Percentiles rank a stretch among this genome's conserved stretches.
Evolutionary conservation across 352 stramenopile species (phyloP).

Genomic region (Phytophthora rubi): DNA sequence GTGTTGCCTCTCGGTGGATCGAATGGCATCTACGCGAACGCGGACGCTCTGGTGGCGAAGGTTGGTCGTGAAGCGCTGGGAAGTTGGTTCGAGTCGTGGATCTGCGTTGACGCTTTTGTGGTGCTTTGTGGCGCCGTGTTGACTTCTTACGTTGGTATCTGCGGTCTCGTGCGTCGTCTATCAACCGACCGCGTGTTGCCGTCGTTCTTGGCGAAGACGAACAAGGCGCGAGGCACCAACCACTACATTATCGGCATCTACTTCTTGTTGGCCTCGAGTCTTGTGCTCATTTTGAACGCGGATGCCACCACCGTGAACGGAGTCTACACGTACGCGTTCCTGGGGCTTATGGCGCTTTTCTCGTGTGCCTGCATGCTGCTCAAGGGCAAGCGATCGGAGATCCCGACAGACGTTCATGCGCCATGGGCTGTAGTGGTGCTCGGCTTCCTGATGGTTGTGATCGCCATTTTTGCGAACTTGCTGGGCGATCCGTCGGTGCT

Average conservation of each 20-base stretch:
- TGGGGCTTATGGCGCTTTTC: conserved; percentile 88
- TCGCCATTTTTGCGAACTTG: conserved; percentile 58
- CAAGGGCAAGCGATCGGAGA: conserved; percentile 82
- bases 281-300: conserved; percentile 76
- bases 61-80: conserved; percentile 52
- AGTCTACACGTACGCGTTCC: conserved; percentile 89
- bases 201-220: conserved; percentile 51
- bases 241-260: conserved; percentile 81
- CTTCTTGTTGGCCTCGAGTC: conserved; percentile 63
- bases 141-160: conserved; percentile 85
- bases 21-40: conserved; percentile 56
- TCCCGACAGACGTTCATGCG: conserved; percentile 69
- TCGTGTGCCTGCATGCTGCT: conserved; percentile 81
- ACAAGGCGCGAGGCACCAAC: conserved; percentile 64
- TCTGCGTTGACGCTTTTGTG: conserved; percentile 84
- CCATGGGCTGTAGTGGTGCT: conserved; percentile 50
- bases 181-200: conserved; percentile 69
- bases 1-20: conserved; percentile 54
- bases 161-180: conserved; percentile 74
- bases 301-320: conserved; percentile 75
- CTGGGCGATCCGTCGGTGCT: conserved; percentile 52
- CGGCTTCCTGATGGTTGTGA: conserved; percentile 49
- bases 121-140: conserved; percentile 85
- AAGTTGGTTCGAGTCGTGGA: conserved; percentile 53
- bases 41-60: conserved; percentile 60